phyloP scores from a whole-genome alignment of 805 yeast species.

The Sugiyamaella lignohabitans region DNA sequence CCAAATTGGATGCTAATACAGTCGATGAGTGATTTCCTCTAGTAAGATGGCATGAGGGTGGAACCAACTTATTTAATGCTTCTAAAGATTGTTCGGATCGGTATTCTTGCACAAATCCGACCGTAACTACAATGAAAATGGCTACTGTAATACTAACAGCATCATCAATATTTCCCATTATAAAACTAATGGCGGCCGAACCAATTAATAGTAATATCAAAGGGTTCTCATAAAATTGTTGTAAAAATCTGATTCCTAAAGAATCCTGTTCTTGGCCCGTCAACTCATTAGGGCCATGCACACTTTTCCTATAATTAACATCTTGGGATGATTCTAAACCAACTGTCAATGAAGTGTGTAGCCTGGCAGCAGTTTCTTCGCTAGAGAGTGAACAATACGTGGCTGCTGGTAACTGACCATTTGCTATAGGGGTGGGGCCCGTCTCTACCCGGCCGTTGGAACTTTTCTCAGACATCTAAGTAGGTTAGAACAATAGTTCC shows the following conservation, averaged over 20 bases:
- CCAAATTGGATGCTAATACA: constrained; percentile 80
- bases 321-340: constrained; percentile 73
- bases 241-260: constrained; percentile 61
- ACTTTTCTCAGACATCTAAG: not conserved
- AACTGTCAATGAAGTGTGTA: constrained; percentile 50
- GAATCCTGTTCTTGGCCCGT: constrained; percentile 69
- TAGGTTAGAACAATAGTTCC: not conserved
- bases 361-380: constrained; percentile 56
- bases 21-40: constrained; percentile 72
- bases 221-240: constrained; percentile 85
- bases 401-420: constrained; percentile 44
- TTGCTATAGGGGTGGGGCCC: constrained; percentile 1
- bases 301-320: constrained; percentile 58
- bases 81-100: constrained; percentile 91
- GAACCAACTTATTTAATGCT: constrained; percentile 87
- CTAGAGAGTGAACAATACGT: constrained; percentile 54
- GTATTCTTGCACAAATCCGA: constrained; percentile 96
- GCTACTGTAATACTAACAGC: constrained; percentile 93
- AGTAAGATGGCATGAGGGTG: constrained; percentile 91
- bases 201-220: constrained; percentile 82
- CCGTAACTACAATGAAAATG: constrained; percentile 86
- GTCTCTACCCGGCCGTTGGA: not conserved
- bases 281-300: constrained; percentile 80
- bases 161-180: constrained; percentile 96
- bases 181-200: constrained; percentile 76